Base-by-base conservation (phyloP, 257 asterid genomes). In the Avicennia marina region DNA sequence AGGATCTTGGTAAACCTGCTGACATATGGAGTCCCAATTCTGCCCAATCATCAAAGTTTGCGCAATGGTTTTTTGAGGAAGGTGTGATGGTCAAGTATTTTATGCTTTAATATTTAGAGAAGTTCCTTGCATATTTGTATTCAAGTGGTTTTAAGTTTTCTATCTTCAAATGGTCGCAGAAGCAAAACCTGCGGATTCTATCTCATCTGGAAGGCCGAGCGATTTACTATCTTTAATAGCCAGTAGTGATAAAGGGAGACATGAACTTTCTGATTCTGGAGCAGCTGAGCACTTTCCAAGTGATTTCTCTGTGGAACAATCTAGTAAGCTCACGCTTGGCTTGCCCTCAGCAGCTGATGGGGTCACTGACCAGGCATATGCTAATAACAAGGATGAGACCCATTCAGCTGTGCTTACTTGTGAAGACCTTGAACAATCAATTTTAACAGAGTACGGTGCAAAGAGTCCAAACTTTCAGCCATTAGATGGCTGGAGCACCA, bases 361-460 rank as follows among this genome's bases (percentile, higher is more conserved):
- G 53, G 73, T 64, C 44, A 53, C 81, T 36, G 80, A 77, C 53
- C 64, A 60, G 49, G 39, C 52, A 50, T 22, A 46, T 25, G 42
- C 58, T 36, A 22, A 60, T 43, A 58, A 59, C 51, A 78, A 65
- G 57, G 72, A 61, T 11, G 82, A 67, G 58, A 54, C 66, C 6
- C 38, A 60, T 41, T 80, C 84, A 15, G 41, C 72, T 18, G 54
- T 83, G 50, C 84, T 86, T 36, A 83, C 89, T 45, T 86, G 95
- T 65, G 89, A 86, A 72, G 93, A 86, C 74, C 95, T 86, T 57
- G 95, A 86, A 65, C 86, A 80, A 49, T 70, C 85, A 44, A 83
- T 86, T 65, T 67, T 86, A 49, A 76, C 87, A 0, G 82, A 83
- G 51, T 86, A 63, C 56, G 54, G 64, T 48, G 75, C 65, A 27